These are phyloP conservation scores for Penicillium egyptiacum DNA, from an alignment of 495 filamentous ascomycete genomes.

Conservation along the genomic window DNA sequence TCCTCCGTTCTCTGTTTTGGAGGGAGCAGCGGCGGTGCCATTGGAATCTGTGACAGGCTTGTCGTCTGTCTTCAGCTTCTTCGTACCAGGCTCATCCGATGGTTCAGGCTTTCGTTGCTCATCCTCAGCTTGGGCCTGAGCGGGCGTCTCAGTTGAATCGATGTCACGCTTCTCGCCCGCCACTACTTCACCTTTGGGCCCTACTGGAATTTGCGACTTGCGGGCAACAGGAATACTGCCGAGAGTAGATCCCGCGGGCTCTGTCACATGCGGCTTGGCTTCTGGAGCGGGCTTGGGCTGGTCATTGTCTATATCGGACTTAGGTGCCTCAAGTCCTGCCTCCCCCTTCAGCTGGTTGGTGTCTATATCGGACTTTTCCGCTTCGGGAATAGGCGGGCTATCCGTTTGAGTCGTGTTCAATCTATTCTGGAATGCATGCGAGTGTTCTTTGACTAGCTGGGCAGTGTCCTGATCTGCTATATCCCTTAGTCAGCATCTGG, in stretches of 20 bases:
- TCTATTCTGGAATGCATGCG: constrained; percentile 20
- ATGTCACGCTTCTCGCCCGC: constrained; percentile 38
- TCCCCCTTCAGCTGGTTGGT: neutral
- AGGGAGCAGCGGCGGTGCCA: constrained; percentile 11
- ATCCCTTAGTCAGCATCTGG: constrained; percentile 23
- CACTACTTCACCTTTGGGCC: constrained; percentile 18
- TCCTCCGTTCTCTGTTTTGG: constrained; percentile 16
- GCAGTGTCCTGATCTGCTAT: constrained; percentile 6
- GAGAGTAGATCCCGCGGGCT: neutral
- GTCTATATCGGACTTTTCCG: neutral
- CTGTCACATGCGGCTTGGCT: neutral
- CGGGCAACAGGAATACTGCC: constrained; percentile 4
- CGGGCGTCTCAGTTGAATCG: constrained; percentile 18
- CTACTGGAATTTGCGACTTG: constrained; percentile 1
- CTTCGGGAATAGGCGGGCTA: constrained; percentile 4
- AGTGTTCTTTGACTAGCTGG: constrained; percentile 15
- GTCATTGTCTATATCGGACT: neutral
- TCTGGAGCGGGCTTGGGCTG: neutral
- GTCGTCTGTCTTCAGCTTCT: constrained; percentile 35
- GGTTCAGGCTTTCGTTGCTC: constrained; percentile 16
- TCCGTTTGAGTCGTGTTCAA: constrained; percentile 23
- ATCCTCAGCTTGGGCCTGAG: constrained; percentile 2
- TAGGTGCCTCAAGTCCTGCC: neutral
- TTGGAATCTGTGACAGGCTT: constrained; percentile 17
- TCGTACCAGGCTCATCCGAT: constrained; percentile 21